Evolutionary conservation across 108 stramenopile species (phyloP).

Genomic region (Heterococcus sp.): DNA sequence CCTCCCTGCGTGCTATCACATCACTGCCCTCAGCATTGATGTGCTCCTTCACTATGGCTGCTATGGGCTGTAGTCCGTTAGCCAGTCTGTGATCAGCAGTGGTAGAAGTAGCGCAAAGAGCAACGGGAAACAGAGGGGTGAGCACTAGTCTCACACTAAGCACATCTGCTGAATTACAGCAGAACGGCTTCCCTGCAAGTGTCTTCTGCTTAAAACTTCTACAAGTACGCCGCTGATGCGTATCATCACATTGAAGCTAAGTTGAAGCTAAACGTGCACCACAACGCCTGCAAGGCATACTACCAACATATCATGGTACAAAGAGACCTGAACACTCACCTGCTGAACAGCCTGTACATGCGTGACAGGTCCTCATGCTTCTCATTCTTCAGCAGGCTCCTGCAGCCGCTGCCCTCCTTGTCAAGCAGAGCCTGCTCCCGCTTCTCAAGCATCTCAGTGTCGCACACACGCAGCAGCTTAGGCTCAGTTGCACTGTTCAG

Average conservation of each 20-base stretch:
- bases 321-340: too few relatives aligned
- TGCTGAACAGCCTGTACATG: constrained; percentile 91
- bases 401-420: constrained; percentile 93
- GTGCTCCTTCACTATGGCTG: constrained; percentile 68
- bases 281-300: too few relatives aligned
- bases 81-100: not conserved
- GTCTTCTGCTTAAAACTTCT: not conserved
- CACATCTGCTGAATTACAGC: not conserved
- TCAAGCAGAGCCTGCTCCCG: constrained; percentile 81
- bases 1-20: constrained; percentile 79
- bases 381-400: constrained; percentile 88
- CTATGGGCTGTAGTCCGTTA: not conserved
- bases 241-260: constrained; percentile 75
- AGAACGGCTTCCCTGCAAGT: not conserved
- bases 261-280: constrained; percentile 86
- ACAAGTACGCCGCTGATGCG: not conserved
- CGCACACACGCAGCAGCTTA: constrained; percentile 82
- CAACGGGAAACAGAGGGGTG: not conserved
- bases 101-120: not conserved
- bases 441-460: constrained; percentile 90
- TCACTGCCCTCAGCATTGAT: constrained; percentile 78
- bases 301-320: too few relatives aligned
- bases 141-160: not conserved
- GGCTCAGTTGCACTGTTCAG: constrained; percentile 81
- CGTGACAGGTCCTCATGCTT: constrained; percentile 88